Evolutionary conservation across 2,329 filamentous ascomycete species (phyloP).

Genomic region (Hymenoscyphus occultus): DNA sequence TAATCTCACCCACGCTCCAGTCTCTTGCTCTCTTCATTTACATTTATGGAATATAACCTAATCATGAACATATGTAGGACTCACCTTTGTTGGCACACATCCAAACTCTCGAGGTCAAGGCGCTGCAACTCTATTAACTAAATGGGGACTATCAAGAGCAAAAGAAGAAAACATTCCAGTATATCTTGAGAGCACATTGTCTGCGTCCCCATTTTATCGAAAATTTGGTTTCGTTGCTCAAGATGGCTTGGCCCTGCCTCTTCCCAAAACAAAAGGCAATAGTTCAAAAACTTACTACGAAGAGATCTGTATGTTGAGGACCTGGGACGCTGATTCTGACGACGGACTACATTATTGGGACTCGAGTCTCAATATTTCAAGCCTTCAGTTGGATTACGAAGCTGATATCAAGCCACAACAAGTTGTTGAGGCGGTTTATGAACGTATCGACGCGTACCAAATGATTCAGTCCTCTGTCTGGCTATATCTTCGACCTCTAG

Average conservation of each 20-base stretch:
- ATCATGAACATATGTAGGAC: slow-evolving; percentile 17
- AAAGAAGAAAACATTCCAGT: slow-evolving; percentile 25
- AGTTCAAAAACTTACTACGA: slow-evolving; percentile 23
- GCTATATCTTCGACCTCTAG: slow-evolving; percentile 46
- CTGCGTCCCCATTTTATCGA: slow-evolving; percentile 26
- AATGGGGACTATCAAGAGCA: slow-evolving; percentile 29
- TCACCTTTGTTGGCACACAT: slow-evolving; percentile 30
- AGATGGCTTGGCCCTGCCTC: slow-evolving; percentile 27
- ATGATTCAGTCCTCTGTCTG: slow-evolving; percentile 47
- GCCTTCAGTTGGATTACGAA: slow-evolving; percentile 29
- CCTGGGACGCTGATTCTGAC: slow-evolving; percentile 17
- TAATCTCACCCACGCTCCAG: neutral
- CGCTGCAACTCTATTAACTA: slow-evolving; percentile 26
- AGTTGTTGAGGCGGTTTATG: slow-evolving; percentile 31
- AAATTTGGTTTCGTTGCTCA: slow-evolving; percentile 26
- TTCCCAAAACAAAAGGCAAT: slow-evolving; percentile 16
- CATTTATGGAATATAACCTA: neutral
- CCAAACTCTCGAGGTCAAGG: slow-evolving; percentile 27
- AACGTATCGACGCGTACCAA: slow-evolving; percentile 42
- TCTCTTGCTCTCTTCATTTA: neutral
- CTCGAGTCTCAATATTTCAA: slow-evolving; percentile 30
- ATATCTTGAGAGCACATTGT: slow-evolving; percentile 31
- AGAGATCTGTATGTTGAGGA: slow-evolving; percentile 32
- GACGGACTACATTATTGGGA: slow-evolving; percentile 28
- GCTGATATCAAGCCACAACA: slow-evolving; percentile 29